Evolutionary conservation across 371 early-diverging fungal genomes (phyloP).

Genomic region (Chytridium lagenaria): DNA sequence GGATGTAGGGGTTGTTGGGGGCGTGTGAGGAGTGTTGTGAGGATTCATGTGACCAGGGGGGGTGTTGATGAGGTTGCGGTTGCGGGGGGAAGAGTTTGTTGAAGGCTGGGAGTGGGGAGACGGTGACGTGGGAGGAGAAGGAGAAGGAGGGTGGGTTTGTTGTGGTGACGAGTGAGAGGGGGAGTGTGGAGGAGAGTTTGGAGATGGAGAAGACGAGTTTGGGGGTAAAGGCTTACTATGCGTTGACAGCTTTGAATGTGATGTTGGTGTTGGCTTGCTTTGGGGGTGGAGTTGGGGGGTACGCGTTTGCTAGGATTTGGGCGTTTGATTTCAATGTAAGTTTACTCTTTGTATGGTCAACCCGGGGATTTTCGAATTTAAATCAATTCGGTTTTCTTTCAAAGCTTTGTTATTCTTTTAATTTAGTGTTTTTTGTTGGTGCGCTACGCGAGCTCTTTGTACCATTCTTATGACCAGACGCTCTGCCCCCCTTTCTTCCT

Average conservation of each 20-base stretch:
- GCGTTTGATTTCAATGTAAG: constrained; percentile 14
- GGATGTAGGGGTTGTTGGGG: neutral
- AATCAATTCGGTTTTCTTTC: neutral
- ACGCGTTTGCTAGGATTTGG: neutral
- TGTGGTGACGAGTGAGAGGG: neutral
- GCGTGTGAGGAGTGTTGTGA: neutral
- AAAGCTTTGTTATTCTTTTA: neutral
- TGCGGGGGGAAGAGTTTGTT: neutral
- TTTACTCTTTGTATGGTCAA: constrained; percentile 2
- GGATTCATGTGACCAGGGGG: neutral
- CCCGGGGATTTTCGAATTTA: neutral
- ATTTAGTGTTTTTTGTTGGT: neutral
- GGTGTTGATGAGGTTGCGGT: neutral
- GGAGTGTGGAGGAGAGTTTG: neutral
- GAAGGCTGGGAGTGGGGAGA: neutral
- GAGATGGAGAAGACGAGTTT: neutral
- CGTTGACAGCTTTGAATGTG: neutral
- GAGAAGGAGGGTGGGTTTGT: neutral
- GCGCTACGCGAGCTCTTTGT: neutral
- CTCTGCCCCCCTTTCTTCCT: neutral
- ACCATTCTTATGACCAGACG: neutral
- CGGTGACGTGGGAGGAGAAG: neutral
- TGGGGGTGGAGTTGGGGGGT: constrained; percentile 10
- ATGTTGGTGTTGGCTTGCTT: constrained; percentile 11
- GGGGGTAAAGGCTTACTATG: neutral